These are phyloP conservation scores for Rhizopus delemar DNA, from an alignment of 371 early-diverging fungal species.

Conservation along the genomic window DNA sequence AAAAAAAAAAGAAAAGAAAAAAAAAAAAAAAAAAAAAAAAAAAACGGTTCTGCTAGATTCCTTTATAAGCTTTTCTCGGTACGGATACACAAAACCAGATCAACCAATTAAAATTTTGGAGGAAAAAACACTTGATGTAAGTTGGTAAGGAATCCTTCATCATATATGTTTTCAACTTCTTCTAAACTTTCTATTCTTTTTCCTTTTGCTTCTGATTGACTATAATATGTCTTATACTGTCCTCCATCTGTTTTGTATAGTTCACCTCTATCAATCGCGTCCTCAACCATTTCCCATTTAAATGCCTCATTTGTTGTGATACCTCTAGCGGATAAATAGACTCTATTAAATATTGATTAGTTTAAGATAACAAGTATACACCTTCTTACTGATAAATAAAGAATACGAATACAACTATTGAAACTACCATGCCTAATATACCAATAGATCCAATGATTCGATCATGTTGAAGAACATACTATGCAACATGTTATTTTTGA, in stretches of 20 bases:
- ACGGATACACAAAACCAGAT: not conserved
- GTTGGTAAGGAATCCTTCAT: constrained; percentile 60
- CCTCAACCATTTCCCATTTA: constrained; percentile 76
- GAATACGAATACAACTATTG: constrained; percentile 64
- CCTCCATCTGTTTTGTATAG: constrained; percentile 33
- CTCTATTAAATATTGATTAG: constrained; percentile 21
- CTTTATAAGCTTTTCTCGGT: not conserved
- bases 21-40: not conserved
- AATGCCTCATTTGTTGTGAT: constrained; percentile 76
- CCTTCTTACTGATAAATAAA: constrained; percentile 59
- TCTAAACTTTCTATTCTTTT: constrained; percentile 43
- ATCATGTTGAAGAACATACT: constrained; percentile 64
- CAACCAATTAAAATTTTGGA: constrained; percentile 16
- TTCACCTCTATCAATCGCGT: constrained; percentile 65
- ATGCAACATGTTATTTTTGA: not conserved
- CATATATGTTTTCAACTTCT: constrained; percentile 69
- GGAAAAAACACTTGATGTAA: constrained; percentile 43
- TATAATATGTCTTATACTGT: constrained; percentile 8
- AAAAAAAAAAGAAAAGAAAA: constrained; percentile 6
- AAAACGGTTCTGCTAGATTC: not conserved
- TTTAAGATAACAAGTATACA: not conserved
- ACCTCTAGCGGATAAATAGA: constrained; percentile 64
- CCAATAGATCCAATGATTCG: constrained; percentile 63
- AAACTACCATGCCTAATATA: constrained; percentile 61
- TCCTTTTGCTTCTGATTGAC: constrained; percentile 11